A percentile compares a stretch with the other conserved stretches of the same genome.
Evolutionary conservation across 2,329 filamentous ascomycete species (phyloP).

Genomic region (Coleophoma cylindrospora): DNA sequence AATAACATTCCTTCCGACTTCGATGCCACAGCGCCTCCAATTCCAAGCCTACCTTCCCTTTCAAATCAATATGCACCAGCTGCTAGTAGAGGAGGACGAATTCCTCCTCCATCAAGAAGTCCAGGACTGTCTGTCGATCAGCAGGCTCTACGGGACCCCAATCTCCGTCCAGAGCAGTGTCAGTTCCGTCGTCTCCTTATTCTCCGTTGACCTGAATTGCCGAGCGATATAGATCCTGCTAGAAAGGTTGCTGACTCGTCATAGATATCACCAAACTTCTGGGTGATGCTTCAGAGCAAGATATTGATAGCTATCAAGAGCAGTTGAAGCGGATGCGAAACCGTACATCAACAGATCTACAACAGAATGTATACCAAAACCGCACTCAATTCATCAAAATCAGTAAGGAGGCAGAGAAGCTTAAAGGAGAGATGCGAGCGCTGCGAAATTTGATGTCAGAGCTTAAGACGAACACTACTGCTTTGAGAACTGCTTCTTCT

Average conservation of each 20-base stretch:
- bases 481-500: constrained; percentile 54
- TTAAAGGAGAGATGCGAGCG: constrained; percentile 92
- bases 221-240: neutral
- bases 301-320: constrained; percentile 26
- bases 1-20: constrained; percentile 70
- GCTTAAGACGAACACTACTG: constrained; percentile 72
- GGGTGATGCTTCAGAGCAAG: constrained; percentile 25
- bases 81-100: constrained; percentile 17
- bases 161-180: constrained; percentile 71
- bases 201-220: no score
- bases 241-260: neutral
- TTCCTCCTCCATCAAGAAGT: constrained; percentile 26
- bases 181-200: neutral
- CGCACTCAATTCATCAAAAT: constrained; percentile 98
- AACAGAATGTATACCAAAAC: constrained; percentile 96
- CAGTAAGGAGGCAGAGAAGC: constrained; percentile 96
- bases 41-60: constrained; percentile 67
- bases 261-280: constrained; percentile 40
- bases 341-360: constrained; percentile 57
- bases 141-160: constrained; percentile 74
- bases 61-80: constrained; percentile 41
- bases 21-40: constrained; percentile 59
- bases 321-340: constrained; percentile 22
- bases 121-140: constrained; percentile 67
- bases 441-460: constrained; percentile 89